Percentiles rank a stretch among this genome's conserved stretches.
phyloP scores from a whole-genome alignment of 257 asterid genomes.

The Solanum chiquidenum region DNA sequence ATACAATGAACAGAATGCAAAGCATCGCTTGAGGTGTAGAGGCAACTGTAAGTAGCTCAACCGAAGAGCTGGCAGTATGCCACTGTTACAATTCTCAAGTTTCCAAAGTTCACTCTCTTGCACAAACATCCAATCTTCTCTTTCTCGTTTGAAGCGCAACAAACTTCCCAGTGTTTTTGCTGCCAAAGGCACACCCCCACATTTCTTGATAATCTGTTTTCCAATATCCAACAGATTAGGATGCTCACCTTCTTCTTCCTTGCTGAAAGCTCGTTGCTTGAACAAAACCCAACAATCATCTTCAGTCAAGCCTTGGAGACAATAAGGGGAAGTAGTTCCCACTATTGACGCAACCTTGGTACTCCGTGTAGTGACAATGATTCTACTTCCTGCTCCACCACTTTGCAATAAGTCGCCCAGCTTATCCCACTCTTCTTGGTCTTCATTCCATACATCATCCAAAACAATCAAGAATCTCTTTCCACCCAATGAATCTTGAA shows the following conservation, averaged over 20 bases:
- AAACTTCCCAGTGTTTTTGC: not conserved
- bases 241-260: conserved; percentile 1
- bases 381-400: conserved; percentile 13
- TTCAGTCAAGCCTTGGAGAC: conserved; percentile 1
- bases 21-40: not conserved
- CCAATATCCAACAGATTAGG: conserved; percentile 8
- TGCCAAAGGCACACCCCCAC: conserved; percentile 15
- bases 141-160: conserved; percentile 7
- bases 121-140: not conserved
- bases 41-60: not conserved
- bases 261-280: conserved; percentile 10
- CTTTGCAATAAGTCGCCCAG: not conserved
- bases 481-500: conserved; percentile 3
- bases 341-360: not conserved
- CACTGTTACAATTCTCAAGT: not conserved
- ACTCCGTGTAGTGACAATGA: conserved; percentile 16
- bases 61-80: not conserved
- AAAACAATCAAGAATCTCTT: not conserved
- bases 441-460: conserved; percentile 6
- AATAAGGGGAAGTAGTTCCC: not conserved
- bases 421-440: conserved; percentile 9
- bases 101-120: not conserved
- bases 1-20: not conserved
- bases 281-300: conserved; percentile 16
- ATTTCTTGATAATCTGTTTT: conserved; percentile 11